Evolutionary conservation across 305 asterid genomes (phyloP), one percentile per base, ranked within the genome.

Genomic region (Caryopteris hybrid): DNA sequence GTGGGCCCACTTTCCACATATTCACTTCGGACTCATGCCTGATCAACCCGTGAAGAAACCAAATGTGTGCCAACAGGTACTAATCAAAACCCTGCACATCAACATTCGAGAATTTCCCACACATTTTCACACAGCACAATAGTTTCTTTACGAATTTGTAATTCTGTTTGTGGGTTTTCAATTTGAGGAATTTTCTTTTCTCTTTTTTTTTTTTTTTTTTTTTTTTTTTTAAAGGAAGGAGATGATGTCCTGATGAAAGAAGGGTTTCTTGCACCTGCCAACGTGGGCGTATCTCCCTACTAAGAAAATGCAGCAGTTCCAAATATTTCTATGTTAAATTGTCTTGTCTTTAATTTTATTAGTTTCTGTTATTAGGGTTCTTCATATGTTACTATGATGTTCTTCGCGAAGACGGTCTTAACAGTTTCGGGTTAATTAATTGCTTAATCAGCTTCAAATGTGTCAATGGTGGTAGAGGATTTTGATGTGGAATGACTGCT

Each of bases 1-100:
- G 98, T 93, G 98, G 98, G 98, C 98, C 93, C 98, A 93, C 81
- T 93, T 93, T 23, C 98, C 98, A 55, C 98, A 93, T 86, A 90
- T 93, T 84, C 98, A 93, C 81, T 93, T 93, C 83, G 98, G 98
- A 67, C 95, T 93, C 38, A 86, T 90, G 97, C 92, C 97, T 86
- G 98, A 93, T 83, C 97, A 90, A 74, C 97, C 96, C 96, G 96
- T 90, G 98, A 93, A 93, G 92, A 90, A 93, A 73, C 85, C 90
- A 69, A 90, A 83, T 72, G 91, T 85, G 70, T 90, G 89, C 78
- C 97, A 88, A 83, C 97, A 92, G 98, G 98, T 92, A 85, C 23
- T 73, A 59, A 18, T 78, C 76, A 12, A 75, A 70, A 81, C 80
- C 85, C 88, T 84, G 78, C 50, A 46, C 59, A 14, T 55, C 58